These are phyloP conservation scores for Talaromyces thailandensis DNA, from an alignment of 495 filamentous ascomycete genomes.

Conservation along the genomic window DNA sequence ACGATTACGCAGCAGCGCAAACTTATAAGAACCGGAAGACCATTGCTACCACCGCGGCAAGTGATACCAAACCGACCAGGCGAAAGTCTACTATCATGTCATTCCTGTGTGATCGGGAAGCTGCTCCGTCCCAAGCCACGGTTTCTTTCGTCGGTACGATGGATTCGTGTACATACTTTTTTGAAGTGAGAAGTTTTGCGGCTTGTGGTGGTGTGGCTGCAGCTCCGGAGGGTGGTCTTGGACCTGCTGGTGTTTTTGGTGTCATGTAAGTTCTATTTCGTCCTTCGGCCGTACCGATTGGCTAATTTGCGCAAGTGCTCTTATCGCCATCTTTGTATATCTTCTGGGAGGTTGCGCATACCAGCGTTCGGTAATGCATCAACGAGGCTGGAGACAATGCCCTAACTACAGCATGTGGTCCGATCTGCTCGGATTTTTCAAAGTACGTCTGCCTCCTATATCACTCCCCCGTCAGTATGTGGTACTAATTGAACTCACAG, in stretches of 20 bases:
- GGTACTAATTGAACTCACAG: slow-evolving; percentile 30
- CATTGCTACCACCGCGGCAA: not conserved
- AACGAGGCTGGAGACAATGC: slow-evolving; percentile 89
- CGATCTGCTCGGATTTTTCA: slow-evolving; percentile 72
- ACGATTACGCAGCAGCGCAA: slow-evolving; percentile 16
- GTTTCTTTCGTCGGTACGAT: slow-evolving; percentile 75
- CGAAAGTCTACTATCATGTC: slow-evolving; percentile 85
- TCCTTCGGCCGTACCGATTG: not conserved
- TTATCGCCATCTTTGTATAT: slow-evolving; percentile 81
- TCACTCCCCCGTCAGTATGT: not conserved
- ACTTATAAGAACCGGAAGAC: slow-evolving; percentile 34
- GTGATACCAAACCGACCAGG: slow-evolving; percentile 29
- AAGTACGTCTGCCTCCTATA: slow-evolving; percentile 48
- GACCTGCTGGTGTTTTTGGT: slow-evolving; percentile 83
- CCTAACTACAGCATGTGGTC: slow-evolving; percentile 93
- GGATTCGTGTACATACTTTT: slow-evolving; percentile 93
- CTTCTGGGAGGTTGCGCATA: slow-evolving; percentile 89
- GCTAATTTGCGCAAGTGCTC: slow-evolving; percentile 26
- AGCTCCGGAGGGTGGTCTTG: slow-evolving; percentile 59
- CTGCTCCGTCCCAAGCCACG: slow-evolving; percentile 47
- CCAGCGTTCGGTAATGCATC: slow-evolving; percentile 89
- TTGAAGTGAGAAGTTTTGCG: slow-evolving; percentile 80
- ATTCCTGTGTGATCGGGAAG: slow-evolving; percentile 82
- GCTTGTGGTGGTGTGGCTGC: slow-evolving; percentile 66
- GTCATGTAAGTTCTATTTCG: slow-evolving; percentile 56